Percentiles rank a stretch among this genome's conserved stretches.
Evolutionary conservation across 768 basidiomycete genomes (phyloP).

Genomic region (Omphalotus guepiniiformis): DNA sequence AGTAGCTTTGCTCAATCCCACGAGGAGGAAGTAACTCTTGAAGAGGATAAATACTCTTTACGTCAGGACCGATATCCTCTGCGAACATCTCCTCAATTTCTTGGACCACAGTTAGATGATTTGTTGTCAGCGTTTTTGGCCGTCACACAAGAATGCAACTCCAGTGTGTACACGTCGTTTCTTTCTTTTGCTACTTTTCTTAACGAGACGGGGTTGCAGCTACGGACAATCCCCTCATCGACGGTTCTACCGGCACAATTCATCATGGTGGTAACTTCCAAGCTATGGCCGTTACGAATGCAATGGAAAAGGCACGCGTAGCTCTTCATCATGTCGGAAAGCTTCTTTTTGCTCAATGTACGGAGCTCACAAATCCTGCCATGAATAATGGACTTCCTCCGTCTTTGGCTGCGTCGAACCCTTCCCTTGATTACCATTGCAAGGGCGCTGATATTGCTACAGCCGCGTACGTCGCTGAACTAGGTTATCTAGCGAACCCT

Average conservation of each 20-base stretch:
- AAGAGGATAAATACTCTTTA: constrained; percentile 67
- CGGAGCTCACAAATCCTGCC: constrained; percentile 68
- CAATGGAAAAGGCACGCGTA: constrained; percentile 84
- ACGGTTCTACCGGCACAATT: constrained; percentile 57
- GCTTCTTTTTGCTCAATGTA: constrained; percentile 60
- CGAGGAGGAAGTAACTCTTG: constrained; percentile 71
- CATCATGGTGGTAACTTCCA: constrained; percentile 92
- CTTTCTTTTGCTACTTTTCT: constrained; percentile 5
- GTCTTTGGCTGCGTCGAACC: constrained; percentile 73
- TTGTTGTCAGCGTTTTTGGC: constrained; percentile 60
- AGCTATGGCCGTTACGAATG: constrained; percentile 79
- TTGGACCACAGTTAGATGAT: constrained; percentile 84
- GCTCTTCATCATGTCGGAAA: constrained; percentile 68
- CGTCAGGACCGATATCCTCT: constrained; percentile 79
- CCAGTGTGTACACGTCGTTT: constrained; percentile 45
- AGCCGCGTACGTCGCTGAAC: constrained; percentile 78
- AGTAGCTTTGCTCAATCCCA: constrained; percentile 61
- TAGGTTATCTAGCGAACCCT: constrained; percentile 79
- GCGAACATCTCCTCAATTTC: constrained; percentile 76
- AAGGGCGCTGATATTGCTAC: constrained; percentile 85
- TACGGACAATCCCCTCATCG: constrained; percentile 84
- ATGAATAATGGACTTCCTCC: constrained; percentile 85
- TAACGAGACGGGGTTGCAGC: constrained; percentile 35
- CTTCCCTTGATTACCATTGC: constrained; percentile 75
- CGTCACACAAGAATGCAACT: constrained; percentile 75